phyloP scores from a whole-genome alignment of 1,139 yeast species.

The Geotrichum siamense region DNA sequence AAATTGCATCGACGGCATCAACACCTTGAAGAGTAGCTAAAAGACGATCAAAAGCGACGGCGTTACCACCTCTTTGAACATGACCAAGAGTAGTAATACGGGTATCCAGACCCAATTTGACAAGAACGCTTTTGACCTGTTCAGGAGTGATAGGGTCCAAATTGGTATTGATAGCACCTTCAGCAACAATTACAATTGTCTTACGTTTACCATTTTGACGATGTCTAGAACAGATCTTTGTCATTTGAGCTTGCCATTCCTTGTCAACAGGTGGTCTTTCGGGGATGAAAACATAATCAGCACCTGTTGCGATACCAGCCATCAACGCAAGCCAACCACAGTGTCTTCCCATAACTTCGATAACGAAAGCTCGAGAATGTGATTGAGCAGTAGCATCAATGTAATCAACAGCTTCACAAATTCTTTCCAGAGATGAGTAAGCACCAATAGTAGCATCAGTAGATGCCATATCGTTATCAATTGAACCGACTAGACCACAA shows the following conservation, averaged over 20 bases:
- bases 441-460: slow-evolving; percentile 98
- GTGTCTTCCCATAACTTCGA: slow-evolving; percentile 98
- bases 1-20: slow-evolving; percentile 90
- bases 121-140: slow-evolving; percentile 73
- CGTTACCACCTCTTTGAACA: slow-evolving; percentile 97
- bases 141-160: slow-evolving; percentile 76
- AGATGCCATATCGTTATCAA: slow-evolving; percentile 94
- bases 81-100: slow-evolving; percentile 94
- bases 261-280: slow-evolving; percentile 68
- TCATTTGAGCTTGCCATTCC: slow-evolving; percentile 64
- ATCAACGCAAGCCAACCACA: slow-evolving; percentile 98
- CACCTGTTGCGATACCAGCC: slow-evolving; percentile 95
- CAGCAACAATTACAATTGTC: slow-evolving; percentile 93
- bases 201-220: slow-evolving; percentile 84
- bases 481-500: slow-evolving; percentile 93
- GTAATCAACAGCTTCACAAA: slow-evolving; percentile 87
- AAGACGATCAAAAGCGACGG: slow-evolving; percentile 87
- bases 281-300: slow-evolving; percentile 89
- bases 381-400: slow-evolving; percentile 96
- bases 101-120: slow-evolving; percentile 81
- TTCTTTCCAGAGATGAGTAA: slow-evolving; percentile 88
- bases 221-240: slow-evolving; percentile 61
- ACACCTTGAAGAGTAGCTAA: slow-evolving; percentile 95
- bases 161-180: slow-evolving; percentile 87
- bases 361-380: slow-evolving; percentile 94